Evolutionary conservation across 2,329 filamentous ascomycete genomes (phyloP), one percentile per base, ranked within the genome.

Genomic region (Allantophomopsis lycopodina): DNA sequence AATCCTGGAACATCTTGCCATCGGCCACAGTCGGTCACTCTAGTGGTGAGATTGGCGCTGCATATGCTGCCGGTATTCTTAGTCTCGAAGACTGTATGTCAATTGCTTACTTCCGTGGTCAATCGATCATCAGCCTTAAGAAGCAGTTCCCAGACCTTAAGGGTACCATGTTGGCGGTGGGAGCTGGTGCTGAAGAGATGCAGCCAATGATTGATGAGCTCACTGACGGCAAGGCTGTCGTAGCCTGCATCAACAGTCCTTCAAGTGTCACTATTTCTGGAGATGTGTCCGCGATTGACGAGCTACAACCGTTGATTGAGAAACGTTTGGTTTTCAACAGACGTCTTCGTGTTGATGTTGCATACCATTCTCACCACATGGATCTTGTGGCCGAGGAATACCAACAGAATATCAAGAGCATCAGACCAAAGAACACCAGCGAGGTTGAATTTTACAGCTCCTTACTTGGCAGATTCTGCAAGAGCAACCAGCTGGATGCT

Each of bases 121-220:
- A 46, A 46, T 36, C 51, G 32, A 49, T 61, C 64, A 46, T 57
- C 6, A 18, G 21, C 6, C 15, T 52, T 20, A 46, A 48, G 36
- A 15, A 32, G 4, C 34, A 44, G 28, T 42, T 39, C 35, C 38
- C 48, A 8, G 40, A 48, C 32, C 20, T 58, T 0, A 55, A 56
- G 4, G 71, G 71, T 0, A 55, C 62, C 6, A 76, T 76, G 73
- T 60, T 74, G 51, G 72, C 72, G 1, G 68, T 73, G 2, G 72
- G 44, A 5, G 35, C 48, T 2, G 39, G 43, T 5, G 36, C 40
- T 8, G 44, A 47, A 4, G 46, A 52, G 1, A 46, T 48, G 3
- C 15, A 62, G 64, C 32, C 58, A 62, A 11, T 60, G 60, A 44
- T 53, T 28, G 48, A 51, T 38, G 39, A 47, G 33, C 47, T 54